These are phyloP conservation scores for Oryza meridionalis DNA, from an alignment of 176 grass and related monocot species.

Conservation along the genomic window DNA sequence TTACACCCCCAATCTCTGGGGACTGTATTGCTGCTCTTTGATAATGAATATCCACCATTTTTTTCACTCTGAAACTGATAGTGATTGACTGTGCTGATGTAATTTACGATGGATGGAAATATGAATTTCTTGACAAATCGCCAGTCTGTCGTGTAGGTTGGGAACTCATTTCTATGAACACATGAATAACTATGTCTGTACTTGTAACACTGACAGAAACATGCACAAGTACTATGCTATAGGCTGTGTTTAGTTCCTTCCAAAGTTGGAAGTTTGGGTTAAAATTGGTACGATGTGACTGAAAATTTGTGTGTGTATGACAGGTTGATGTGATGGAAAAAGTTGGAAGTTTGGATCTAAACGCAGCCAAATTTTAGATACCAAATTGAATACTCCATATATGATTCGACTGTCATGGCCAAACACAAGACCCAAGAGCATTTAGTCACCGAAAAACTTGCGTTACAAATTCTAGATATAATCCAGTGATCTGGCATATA, in stretches of 20 bases:
- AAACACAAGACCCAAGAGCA: background rate
- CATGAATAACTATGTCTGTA: background rate
- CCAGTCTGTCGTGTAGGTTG: too few relatives aligned
- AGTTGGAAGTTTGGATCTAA: too few relatives aligned
- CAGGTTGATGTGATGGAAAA: too few relatives aligned
- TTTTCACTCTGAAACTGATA: background rate
- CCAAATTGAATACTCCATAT: slow-evolving; percentile 14
- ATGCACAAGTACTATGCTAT: background rate
- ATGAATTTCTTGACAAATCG: background rate
- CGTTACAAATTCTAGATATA: background rate
- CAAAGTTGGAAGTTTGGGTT: too few relatives aligned
- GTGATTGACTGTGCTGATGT: too few relatives aligned
- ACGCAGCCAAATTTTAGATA: background rate
- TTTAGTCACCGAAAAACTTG: background rate
- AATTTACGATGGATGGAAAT: background rate
- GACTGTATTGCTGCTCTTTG: background rate
- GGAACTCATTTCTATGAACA: background rate
- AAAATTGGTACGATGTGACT: too few relatives aligned
- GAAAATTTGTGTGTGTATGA: too few relatives aligned
- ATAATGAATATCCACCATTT: background rate
- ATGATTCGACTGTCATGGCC: background rate
- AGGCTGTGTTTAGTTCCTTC: too few relatives aligned
- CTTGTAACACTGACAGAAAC: background rate
- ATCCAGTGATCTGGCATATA: background rate
- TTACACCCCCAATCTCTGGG: background rate